Evolutionary conservation across 192 early-diverging fungal species (phyloP).

Genomic region (Dimargaris xerosporica): DNA sequence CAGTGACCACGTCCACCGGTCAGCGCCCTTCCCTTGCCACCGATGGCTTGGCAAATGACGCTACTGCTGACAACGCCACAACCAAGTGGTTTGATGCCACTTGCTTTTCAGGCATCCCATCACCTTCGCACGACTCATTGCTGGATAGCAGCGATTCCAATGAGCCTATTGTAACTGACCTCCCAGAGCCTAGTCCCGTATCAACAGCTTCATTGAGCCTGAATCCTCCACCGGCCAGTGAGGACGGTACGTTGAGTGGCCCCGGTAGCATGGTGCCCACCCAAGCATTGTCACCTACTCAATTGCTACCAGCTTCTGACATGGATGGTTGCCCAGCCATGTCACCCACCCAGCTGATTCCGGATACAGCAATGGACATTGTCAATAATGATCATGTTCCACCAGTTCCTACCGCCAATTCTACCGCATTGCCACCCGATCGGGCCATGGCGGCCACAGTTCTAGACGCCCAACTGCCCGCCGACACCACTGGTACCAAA

Average conservation of each 20-base stretch:
- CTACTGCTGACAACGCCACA: background rate
- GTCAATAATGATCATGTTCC: no score
- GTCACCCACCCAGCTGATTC: background rate
- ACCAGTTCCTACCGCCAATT: background rate
- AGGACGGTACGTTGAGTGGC: no score
- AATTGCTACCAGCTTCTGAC: background rate
- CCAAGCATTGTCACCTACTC: no score
- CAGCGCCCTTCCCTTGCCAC: background rate
- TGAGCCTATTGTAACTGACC: background rate
- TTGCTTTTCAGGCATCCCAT: background rate
- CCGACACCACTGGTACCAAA: background rate
- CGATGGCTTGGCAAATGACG: background rate
- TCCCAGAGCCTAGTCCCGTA: background rate
- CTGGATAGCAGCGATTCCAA: background rate
- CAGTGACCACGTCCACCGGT: background rate
- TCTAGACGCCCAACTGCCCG: background rate
- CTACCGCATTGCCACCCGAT: background rate
- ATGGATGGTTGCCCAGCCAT: background rate
- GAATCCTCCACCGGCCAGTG: background rate
- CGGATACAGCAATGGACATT: background rate
- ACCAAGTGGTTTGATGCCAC: conserved; percentile 1
- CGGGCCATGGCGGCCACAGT: background rate
- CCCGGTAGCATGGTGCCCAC: no score
- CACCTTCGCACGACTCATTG: conserved; percentile 6
- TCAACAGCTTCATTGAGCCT: background rate